Base-by-base conservation (phyloP, 768 basidiomycete species). In the Boletus rubescentipes region DNA sequence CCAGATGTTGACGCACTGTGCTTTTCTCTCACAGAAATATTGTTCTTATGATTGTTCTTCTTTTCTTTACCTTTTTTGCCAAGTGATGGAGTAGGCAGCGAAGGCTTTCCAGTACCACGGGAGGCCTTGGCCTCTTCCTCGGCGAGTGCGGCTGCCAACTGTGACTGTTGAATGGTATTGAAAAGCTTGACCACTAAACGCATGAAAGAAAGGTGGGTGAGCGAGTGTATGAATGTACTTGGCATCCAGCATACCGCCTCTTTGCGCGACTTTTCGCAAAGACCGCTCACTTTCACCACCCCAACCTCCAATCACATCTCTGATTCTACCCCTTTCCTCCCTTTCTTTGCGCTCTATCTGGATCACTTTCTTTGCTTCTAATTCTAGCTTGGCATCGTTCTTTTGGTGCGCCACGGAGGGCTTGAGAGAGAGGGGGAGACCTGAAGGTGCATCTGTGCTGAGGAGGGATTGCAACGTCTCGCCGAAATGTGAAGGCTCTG, bases 261-360 rank as follows among this genome's bases (percentile, higher is more conserved):
- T 77, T 73, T 87, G 97, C 59, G 86, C 96, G 70, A 81, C 91
- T 77, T 88, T 98, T 68, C 80, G 83, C 64, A 85, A 75, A 54
- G 79, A 86, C 70, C 82, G 81, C 75, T 86, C 92, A 71, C 81
- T 83, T 70, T 90, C 89, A 12, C 81, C 87, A 30, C 89, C 94
- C 94, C 93, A 97, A 38, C 92, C 93, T 53, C 86, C 91, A 66
- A 89, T 91, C 15, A 84, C 82, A 67, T 88, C 86, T 37, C 73
- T 79, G 59, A 88, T 78, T 52, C 83, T 74, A 12, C 82, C 82
- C 57, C 76, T 83, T 58, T 89, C 88, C 58, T 89, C 87, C 59
- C 79, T 87, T 57, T 85, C 87, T 66, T 84, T 89, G 69, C 77
- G 83, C 63, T 89, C 90, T 23, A 81, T 73, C 47, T 82, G 84